phyloP scores from a whole-genome alignment of 768 basidiomycete genomes.

The Lentinula sp. region DNA sequence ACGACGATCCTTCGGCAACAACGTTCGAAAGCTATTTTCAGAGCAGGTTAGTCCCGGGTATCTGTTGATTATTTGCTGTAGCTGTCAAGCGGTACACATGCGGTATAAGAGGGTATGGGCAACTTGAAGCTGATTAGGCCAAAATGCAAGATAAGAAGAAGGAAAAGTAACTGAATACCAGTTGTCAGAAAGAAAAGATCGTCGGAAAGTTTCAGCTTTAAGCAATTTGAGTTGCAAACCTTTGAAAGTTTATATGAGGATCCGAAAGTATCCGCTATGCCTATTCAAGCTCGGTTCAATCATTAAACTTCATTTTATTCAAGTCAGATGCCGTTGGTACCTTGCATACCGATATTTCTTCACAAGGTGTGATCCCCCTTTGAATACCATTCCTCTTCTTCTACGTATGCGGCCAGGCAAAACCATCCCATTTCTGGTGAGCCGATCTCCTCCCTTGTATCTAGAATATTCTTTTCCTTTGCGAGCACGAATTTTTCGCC shows the following conservation, averaged over 20 bases:
- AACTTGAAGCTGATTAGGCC: no score
- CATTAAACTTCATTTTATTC: neutral
- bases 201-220: neutral
- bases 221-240: neutral
- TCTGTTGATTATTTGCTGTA: no score
- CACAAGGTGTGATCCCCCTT: neutral
- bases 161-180: neutral
- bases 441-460: constrained; percentile 1
- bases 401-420: constrained; percentile 1
- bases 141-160: no score
- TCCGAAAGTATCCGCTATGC: neutral
- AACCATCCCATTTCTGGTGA: constrained; percentile 5
- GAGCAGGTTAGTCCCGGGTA: no score
- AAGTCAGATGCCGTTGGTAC: neutral
- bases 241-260: no score
- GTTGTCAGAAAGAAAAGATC: neutral
- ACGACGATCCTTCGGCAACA: neutral
- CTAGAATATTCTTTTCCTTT: neutral
- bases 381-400: constrained; percentile 4
- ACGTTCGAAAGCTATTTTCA: neutral
- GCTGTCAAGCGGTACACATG: no score
- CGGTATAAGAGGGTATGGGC: no score
- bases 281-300: neutral
- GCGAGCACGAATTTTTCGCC: constrained; percentile 2
- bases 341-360: neutral